Evolutionary conservation across 2,329 filamentous ascomycete genomes (phyloP).

Genomic region (Ascochyta viciae-villosae): DNA sequence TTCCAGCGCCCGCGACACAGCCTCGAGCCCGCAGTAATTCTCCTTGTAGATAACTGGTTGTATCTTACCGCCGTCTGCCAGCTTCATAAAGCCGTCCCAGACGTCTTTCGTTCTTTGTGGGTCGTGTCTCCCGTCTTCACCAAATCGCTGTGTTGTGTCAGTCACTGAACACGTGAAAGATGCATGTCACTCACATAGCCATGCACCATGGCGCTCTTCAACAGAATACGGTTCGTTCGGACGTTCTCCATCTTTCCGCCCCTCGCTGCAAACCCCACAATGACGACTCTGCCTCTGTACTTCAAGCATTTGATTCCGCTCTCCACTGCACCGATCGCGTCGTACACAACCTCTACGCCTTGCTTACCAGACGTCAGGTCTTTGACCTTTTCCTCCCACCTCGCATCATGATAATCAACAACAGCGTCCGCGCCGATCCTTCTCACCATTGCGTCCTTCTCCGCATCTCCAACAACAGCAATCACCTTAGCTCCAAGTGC

Average conservation of each 20-base stretch:
- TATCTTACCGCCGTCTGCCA: slow-evolving; percentile 58
- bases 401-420: slow-evolving; percentile 51
- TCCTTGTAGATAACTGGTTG: slow-evolving; percentile 60
- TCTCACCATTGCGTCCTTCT: slow-evolving; percentile 55
- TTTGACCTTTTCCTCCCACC: slow-evolving; percentile 62
- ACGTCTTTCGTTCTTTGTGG: slow-evolving; percentile 57
- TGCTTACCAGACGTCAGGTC: slow-evolving; percentile 54
- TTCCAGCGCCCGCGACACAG: slow-evolving; percentile 58
- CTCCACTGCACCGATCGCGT: slow-evolving; percentile 64
- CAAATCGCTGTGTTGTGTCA: slow-evolving; percentile 56
- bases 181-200: slow-evolving; percentile 27
- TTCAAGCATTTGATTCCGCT: slow-evolving; percentile 62
- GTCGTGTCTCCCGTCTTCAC: slow-evolving; percentile 61
- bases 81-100: slow-evolving; percentile 59
- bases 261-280: slow-evolving; percentile 66
- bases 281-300: slow-evolving; percentile 61
- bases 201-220: slow-evolving; percentile 34
- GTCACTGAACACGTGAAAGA: neutral
- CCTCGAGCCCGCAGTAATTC: slow-evolving; percentile 59
- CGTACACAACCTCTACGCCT: slow-evolving; percentile 65
- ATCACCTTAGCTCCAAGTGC: slow-evolving; percentile 62
- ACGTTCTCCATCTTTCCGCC: slow-evolving; percentile 59
- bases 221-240: slow-evolving; percentile 29
- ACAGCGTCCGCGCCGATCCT: slow-evolving; percentile 52
- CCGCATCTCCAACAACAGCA: slow-evolving; percentile 57